Evolutionary conservation across 768 basidiomycete genomes (phyloP), one percentile per base, ranked within the genome.

Genomic region (Obba rivulosa): DNA sequence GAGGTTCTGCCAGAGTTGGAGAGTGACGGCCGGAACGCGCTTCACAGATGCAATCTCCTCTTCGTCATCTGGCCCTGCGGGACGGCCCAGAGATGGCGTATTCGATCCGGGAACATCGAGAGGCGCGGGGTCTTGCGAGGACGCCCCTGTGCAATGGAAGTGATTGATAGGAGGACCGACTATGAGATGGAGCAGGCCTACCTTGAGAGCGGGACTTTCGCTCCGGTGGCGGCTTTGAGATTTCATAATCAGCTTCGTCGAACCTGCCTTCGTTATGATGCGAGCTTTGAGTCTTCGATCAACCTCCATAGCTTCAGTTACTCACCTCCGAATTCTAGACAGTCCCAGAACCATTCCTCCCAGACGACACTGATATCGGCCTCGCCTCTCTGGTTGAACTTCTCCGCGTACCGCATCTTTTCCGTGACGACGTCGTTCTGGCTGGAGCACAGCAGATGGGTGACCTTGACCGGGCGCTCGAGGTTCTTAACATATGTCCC

Each of bases 281-380:
- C 21, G 20, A 16, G 11, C 25, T 36, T n/a, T 17, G 7, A 25
- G 21, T 31, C 28, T 31, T 13, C 25, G 17, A 16, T 10, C 8
- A 34, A 23, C 16, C 22, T 3, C 20, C 14, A 11, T 21, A 39
- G 36, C 13, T 43, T 14, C 14, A 35, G 16, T 13, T 16, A 38
- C 52, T 39, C 36, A 59, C 60, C 62, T 25, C 81, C 81, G 59
- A 80, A 89, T 36, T 83, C 80, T 2, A 94, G 58, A 22, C 79
- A 94, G 59, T 96, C 93, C 91, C 91, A 94, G 48, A 96, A 87
- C 94, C 94, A 97, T 53, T 95, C 92, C 59, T 94, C 92, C 87
- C 93, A 95, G 1, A 96, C 80, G 2, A 94, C 69, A 43, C 78
- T 73, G 25, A 92, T 92, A 38, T 78, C 73, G 4, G 83, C 85